Percentiles rank a stretch among this genome's conserved stretches.
phyloP scores from a whole-genome alignment of 2,329 filamentous ascomycete species.

The Pyricularia grisea region DNA sequence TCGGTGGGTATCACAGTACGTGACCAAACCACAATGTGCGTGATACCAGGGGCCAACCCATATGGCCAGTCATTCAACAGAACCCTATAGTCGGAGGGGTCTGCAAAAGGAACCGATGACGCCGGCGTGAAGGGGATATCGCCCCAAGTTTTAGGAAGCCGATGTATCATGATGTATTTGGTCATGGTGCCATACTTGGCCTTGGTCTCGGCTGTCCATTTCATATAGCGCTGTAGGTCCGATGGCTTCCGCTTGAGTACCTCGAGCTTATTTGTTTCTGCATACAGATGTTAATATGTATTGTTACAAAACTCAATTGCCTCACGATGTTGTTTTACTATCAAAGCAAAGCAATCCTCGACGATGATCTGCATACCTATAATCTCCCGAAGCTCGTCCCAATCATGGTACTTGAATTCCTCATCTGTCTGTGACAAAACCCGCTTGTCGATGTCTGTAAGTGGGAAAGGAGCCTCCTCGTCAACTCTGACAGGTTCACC shows the following conservation, averaged over 20 bases:
- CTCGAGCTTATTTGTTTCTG: constrained; percentile 54
- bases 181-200: constrained; percentile 70
- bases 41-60: constrained; percentile 53
- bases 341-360: not conserved
- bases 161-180: constrained; percentile 64
- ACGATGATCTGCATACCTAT: constrained; percentile 39
- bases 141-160: constrained; percentile 60
- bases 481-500: constrained; percentile 21
- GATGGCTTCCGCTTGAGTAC: constrained; percentile 72
- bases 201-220: constrained; percentile 64
- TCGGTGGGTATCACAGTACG: constrained; percentile 74
- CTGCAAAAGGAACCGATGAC: constrained; percentile 40
- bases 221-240: constrained; percentile 69
- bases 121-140: constrained; percentile 42
- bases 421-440: constrained; percentile 57
- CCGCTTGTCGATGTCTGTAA: constrained; percentile 49
- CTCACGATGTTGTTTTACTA: not conserved
- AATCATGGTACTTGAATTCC: constrained; percentile 60
- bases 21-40: constrained; percentile 89
- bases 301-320: not conserved
- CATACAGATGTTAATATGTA: not conserved
- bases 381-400: constrained; percentile 62
- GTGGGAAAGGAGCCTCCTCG: constrained; percentile 43
- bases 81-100: constrained; percentile 54
- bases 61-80: constrained; percentile 94